Evolutionary conservation across 768 basidiomycete genomes (phyloP), one percentile per base, ranked within the genome.

Genomic region (Lactarius hengduanensis): DNA sequence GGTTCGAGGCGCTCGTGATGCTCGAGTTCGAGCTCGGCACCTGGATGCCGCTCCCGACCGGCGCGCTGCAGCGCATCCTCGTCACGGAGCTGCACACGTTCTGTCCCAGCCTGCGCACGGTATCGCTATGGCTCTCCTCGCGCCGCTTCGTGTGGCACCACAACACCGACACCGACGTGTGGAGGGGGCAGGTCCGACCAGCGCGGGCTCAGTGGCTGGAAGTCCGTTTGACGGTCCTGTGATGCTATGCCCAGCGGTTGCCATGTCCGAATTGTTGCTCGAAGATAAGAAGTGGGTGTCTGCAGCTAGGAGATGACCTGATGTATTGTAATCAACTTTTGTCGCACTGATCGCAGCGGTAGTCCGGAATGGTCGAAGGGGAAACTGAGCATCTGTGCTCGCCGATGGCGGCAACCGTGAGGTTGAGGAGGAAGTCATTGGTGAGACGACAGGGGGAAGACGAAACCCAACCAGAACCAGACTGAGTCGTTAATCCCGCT

Each of bases 71-170:
- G 66, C 78, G 78, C 65, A 69, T 72, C 68, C 71, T 82, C 69
- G 74, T 76, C 60, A 73, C 77, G 32, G 81, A 82, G 66, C 70
- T 80, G 34, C 77, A 74, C 45, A 75, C 74, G 43, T 81, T 77
- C 71, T 73, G 76, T 50, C 76, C 79, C 5, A 73, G 71, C 32
- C 70, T 82, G 34, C 76, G 72, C 53, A 71, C 66, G 22, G 64
- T 81, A 62, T 73, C 74, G 55, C 71, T 82, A 71, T 78, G 79
- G 77, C 41, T 74, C 18, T 63, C 56, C 9, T 58, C 63, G 28
- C 69, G 70, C 40, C 72, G 74, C 43, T 63, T 71, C 43, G 56
- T 71, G 20, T 76, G 76, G 74, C 64, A 34, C 38, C 61, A 36
- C 61, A 69, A 74, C 26, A 62, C 68, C 26, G 74, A 74, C 3